Conservation (phyloP, 805 yeast genomes). For the Cyberlindnera mycetangii region DNA sequence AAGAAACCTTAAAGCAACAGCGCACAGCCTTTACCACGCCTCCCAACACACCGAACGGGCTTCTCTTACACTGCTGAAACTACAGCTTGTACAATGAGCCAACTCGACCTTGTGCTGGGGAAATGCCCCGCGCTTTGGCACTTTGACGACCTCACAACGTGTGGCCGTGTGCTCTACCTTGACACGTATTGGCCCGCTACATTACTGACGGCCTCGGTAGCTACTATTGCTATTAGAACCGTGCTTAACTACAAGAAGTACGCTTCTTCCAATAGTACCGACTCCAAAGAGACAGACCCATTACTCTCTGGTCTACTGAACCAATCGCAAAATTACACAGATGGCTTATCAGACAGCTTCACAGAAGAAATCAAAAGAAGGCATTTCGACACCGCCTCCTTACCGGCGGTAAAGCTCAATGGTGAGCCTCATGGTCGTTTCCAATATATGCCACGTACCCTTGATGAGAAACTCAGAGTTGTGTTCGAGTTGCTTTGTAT, state of each 20-base stretch:
- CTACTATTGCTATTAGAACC: conserved; percentile 12
- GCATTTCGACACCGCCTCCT: conserved; percentile 62
- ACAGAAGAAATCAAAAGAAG: conserved; percentile 38
- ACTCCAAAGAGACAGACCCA: conserved; percentile 20
- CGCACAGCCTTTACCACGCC: too few species aligned
- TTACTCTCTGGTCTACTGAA: conserved; percentile 7
- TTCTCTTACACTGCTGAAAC: too few species aligned
- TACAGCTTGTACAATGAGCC: too few species aligned
- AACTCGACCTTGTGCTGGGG: conserved; percentile 9
- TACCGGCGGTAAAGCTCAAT: conserved; percentile 52
- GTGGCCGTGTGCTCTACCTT: conserved; percentile 43
- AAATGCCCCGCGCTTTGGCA: conserved; percentile 40
- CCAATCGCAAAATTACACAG: conserved; percentile 5
- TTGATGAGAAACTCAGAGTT: conserved; percentile 53
- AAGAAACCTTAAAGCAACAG: not conserved
- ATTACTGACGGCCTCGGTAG: conserved; percentile 28
- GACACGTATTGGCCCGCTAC: conserved; percentile 36
- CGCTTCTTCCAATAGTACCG: not conserved
- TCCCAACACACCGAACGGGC: too few species aligned
- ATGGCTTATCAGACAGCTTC: conserved; percentile 4
- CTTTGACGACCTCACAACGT: conserved; percentile 57
- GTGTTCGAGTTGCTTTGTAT: conserved; percentile 47
- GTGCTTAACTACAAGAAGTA: conserved; percentile 10
- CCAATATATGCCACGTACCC: conserved; percentile 45
- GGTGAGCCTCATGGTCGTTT: conserved; percentile 60